These are phyloP conservation scores for Alternaria sp. DNA, from an alignment of 2,329 filamentous ascomycete genomes.

Conservation along the genomic window DNA sequence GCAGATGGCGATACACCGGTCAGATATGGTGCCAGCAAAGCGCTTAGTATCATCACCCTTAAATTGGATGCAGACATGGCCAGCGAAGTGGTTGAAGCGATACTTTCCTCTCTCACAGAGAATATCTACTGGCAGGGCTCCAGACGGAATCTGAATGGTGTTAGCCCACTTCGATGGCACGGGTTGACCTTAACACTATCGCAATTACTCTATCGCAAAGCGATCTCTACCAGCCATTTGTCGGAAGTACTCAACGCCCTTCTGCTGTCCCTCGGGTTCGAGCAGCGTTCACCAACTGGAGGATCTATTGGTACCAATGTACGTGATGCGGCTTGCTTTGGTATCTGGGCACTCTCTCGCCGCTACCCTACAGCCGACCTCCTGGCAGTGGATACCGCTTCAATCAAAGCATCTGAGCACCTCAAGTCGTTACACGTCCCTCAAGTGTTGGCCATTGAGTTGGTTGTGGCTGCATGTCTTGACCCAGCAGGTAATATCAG, in stretches of 20 bases:
- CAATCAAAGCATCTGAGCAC: conserved; percentile 55
- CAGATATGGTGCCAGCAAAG: conserved; percentile 88
- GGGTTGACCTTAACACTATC: conserved; percentile 87
- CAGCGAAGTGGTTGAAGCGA: conserved; percentile 83
- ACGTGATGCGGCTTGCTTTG: conserved; percentile 93
- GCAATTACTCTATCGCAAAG: conserved; percentile 84
- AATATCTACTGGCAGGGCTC: conserved; percentile 66
- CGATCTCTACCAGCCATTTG: conserved; percentile 75
- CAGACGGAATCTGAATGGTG: conserved; percentile 72
- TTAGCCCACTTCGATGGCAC: conserved; percentile 89
- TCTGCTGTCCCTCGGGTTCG: conserved; percentile 82
- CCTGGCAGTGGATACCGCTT: conserved; percentile 63
- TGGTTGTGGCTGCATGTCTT: conserved; percentile 82
- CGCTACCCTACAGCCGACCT: conserved; percentile 86
- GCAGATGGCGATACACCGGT: conserved; percentile 92
- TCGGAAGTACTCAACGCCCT: conserved; percentile 78
- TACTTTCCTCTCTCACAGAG: conserved; percentile 73
- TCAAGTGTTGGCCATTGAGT: conserved; percentile 80
- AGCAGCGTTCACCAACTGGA: conserved; percentile 87
- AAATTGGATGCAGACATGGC: conserved; percentile 83
- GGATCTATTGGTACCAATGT: conserved; percentile 87
- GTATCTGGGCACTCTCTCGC: conserved; percentile 89
- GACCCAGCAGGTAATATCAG: conserved; percentile 94
- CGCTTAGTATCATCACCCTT: conserved; percentile 84
- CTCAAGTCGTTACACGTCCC: conserved; percentile 61